Evolutionary conservation across 1,284 basidiomycete genomes (phyloP).

Genomic region (Trichosporon ovoides): DNA sequence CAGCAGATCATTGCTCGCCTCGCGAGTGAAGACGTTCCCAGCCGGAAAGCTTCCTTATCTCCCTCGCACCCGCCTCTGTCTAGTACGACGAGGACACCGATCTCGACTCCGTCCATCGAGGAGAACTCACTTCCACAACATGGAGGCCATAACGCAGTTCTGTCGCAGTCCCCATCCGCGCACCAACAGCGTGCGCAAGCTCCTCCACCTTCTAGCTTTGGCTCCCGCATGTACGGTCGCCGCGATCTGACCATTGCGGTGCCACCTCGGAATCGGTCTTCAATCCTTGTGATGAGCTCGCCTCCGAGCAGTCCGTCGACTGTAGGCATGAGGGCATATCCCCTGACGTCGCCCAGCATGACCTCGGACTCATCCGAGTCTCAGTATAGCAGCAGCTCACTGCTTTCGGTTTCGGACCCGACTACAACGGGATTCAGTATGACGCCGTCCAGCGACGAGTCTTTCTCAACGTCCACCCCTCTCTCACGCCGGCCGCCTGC

Average conservation of each 20-base stretch:
- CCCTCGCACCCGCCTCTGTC: background rate
- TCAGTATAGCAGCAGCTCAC: background rate
- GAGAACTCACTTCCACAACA: background rate
- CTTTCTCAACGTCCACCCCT: background rate
- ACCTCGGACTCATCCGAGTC: background rate
- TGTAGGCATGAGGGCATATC: background rate
- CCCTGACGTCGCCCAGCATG: background rate
- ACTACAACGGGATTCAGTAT: background rate
- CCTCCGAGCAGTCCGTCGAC: background rate
- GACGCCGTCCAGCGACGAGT: background rate
- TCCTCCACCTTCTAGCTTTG: background rate
- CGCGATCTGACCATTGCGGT: background rate
- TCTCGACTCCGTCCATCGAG: background rate
- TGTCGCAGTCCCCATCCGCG: background rate
- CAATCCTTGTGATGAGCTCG: background rate
- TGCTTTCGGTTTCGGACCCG: background rate
- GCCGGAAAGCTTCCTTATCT: background rate
- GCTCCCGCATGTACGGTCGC: background rate
- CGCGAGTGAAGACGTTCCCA: background rate
- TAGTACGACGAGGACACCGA: background rate
- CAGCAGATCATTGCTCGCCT: background rate
- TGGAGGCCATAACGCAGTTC: too few species aligned
- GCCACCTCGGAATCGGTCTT: background rate
- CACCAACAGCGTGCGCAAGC: background rate
- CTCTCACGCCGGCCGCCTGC: background rate